Base-by-base conservation (phyloP, 345 rosid genomes). In the Rhodamnia rubescens region DNA sequence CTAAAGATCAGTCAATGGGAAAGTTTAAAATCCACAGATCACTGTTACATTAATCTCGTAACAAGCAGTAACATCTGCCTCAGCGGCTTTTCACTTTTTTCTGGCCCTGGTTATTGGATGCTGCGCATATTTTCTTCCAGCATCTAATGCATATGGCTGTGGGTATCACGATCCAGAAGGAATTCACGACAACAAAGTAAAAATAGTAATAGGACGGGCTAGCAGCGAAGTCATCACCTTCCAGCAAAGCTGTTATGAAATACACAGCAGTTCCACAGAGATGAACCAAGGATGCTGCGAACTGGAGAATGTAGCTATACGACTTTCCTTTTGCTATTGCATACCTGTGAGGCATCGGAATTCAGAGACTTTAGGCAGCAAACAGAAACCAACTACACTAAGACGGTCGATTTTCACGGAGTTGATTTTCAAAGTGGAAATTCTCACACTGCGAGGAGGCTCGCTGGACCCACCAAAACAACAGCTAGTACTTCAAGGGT, bases 401-500 rank as follows among this genome's bases (percentile, higher is more conserved):
- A 53, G 12, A 0, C 27, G 15, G 83, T 82, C 27, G 40, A 16
- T 4, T 82, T 51, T 53, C 18, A 1, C 0, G 10, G 56, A 84
- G 29, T 58, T 11, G 78, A 61, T 12, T 13, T 64, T 57, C 40
- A 27, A 44, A 85, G 22, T 27, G 22, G 42, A 84, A 50, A 6
- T 86, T 83, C 97, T 90, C 92, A 97, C 98, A 94, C 91, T 53
- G 98, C 96, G 14, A 97, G 86, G 87, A 96, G 94, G 89, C 87
- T 86, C 74, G 97, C 93, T 6, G 98, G 99, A 85, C 99, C 99
- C 89, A 91, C 96, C 0, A 97, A 36, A 88, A 93, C 98, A 58
- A 96, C 93, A 78, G 98, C 95, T 75, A 97, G 86, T 24, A 98
- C 98, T 91, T 97, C 98, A 82, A 97, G 94, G 81, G 95, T 59